Conservation (phyloP, 139 green algal genomes). For the Trebouxia sp. region DNA sequence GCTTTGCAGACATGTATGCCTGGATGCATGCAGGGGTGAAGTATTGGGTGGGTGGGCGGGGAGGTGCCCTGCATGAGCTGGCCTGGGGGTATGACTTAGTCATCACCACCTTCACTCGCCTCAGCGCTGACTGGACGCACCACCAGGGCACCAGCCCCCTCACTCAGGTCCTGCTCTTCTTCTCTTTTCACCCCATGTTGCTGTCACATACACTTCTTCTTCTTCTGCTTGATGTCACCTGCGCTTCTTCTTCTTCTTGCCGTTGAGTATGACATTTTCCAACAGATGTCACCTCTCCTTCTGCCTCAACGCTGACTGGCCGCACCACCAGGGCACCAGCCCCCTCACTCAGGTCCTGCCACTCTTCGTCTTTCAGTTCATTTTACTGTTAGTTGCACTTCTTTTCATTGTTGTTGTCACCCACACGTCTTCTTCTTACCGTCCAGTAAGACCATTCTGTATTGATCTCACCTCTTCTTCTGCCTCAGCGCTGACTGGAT, state of each 20-base stretch:
- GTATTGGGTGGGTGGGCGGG: background rate
- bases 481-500: conserved; percentile 65
- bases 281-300: no score
- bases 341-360: conserved; percentile 49
- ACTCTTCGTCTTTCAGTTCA: no score
- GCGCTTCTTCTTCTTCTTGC: no score
- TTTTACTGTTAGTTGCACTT: no score
- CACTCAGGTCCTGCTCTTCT: conserved; percentile 51
- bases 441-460: no score
- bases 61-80: conserved; percentile 52
- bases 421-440: no score
- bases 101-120: conserved; percentile 68
- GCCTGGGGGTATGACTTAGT: conserved; percentile 84
- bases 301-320: conserved; percentile 67
- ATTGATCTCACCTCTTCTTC: no score
- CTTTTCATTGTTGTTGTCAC: no score
- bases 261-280: no score
- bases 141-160: conserved; percentile 23
- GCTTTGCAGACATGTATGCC: background rate
- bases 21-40: conserved; percentile 1
- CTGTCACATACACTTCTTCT: no score
- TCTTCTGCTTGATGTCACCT: no score
- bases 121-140: conserved; percentile 62
- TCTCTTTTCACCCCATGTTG: no score
- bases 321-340: background rate